A percentile compares a stretch with the other conserved stretches of the same genome.
These are phyloP conservation scores for Kockovaella imperatae DNA, from an alignment of 768 basidiomycete genomes.

Conservation along the genomic window DNA sequence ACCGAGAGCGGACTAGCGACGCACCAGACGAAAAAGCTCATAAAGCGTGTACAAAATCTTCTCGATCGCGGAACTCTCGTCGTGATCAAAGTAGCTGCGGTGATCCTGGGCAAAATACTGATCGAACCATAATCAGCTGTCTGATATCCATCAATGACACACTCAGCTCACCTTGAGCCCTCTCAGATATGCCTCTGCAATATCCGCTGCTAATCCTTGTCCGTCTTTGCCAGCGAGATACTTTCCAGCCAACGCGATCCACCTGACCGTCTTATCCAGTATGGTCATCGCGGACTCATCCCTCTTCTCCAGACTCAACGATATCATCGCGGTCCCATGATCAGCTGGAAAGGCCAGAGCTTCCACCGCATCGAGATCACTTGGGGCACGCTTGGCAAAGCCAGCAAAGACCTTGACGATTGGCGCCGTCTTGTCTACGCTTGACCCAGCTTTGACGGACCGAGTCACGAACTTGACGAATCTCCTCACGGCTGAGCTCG, in stretches of 20 bases:
- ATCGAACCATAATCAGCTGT: not conserved
- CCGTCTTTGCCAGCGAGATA: conserved; percentile 2
- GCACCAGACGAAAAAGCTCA: not conserved
- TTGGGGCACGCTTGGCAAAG: conserved; percentile 4
- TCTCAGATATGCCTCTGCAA: conserved; percentile 3
- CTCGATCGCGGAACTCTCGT: too few relatives aligned
- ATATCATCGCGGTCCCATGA: conserved; percentile 16
- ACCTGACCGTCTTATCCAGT: conserved; percentile 8
- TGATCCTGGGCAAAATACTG: too few relatives aligned
- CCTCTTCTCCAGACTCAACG: conserved; percentile 4
- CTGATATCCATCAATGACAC: not conserved
- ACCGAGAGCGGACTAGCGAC: not conserved
- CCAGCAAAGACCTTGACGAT: conserved; percentile 13
- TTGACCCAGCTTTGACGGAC: conserved; percentile 5
- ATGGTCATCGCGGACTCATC: conserved; percentile 6
- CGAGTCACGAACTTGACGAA: conserved; percentile 11
- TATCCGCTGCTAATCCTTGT: not conserved
- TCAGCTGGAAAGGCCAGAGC: conserved; percentile 11
- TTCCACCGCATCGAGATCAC: conserved; percentile 12
- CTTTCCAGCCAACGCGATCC: conserved; percentile 7
- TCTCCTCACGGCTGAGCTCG: conserved; percentile 2
- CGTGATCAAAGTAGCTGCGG: too few relatives aligned
- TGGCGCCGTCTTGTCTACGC: not conserved
- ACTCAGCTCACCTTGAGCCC: not conserved
- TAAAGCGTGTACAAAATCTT: conserved; percentile 1